Conservation (phyloP, 1,284 basidiomycete species). For the Moesziomyces sp. region DNA sequence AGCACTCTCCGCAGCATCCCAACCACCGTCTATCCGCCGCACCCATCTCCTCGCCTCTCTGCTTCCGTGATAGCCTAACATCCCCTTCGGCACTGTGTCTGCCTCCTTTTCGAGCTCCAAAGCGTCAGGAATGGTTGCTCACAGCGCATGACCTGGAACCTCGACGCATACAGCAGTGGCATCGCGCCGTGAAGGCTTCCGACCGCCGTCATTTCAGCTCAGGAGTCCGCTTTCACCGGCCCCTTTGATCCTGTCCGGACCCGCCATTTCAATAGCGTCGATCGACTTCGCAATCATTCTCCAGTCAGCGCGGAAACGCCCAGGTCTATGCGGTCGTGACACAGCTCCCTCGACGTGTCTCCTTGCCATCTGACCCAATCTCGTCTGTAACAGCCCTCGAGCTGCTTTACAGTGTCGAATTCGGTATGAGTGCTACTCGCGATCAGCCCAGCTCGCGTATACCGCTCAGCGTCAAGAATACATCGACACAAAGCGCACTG, state of each 20-base stretch:
- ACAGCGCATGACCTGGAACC: background rate
- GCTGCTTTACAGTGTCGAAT: slow-evolving; percentile 4
- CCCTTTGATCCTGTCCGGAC: too few species aligned
- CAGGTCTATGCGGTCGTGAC: background rate
- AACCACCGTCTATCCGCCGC: background rate
- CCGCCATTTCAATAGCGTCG: too few species aligned
- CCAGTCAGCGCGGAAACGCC: background rate
- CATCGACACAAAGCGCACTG: slow-evolving; percentile 24
- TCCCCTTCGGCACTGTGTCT: background rate
- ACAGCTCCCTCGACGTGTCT: background rate
- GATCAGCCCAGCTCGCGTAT: slow-evolving; percentile 35
- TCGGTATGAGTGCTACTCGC: slow-evolving; percentile 35
- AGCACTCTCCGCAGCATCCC: background rate
- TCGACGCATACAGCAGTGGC: background rate
- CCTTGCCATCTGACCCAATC: background rate
- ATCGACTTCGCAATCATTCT: background rate
- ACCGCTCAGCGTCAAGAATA: slow-evolving; percentile 49
- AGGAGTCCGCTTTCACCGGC: background rate
- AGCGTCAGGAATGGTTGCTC: background rate
- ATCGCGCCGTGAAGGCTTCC: background rate
- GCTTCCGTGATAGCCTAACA: background rate
- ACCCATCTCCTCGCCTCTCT: background rate
- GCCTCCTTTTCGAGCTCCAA: background rate
- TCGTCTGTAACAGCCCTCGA: background rate
- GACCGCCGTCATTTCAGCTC: background rate